phyloP scores from a whole-genome alignment of 257 asterid species.

The Leonotis leonurus region DNA sequence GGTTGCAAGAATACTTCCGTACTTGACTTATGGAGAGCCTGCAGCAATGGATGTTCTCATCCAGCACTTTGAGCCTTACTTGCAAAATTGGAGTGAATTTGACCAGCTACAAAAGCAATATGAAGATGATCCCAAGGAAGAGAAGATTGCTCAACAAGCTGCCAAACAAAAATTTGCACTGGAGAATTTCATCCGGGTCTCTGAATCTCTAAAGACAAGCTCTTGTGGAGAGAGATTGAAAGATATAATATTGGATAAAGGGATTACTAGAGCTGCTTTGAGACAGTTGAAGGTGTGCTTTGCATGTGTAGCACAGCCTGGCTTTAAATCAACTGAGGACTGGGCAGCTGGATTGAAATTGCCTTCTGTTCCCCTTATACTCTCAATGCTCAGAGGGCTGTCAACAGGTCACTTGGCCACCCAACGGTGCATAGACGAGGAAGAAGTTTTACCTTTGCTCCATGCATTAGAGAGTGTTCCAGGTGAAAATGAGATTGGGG shows the following conservation, averaged over 20 bases:
- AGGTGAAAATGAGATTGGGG: constrained; percentile 96
- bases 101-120: constrained; percentile 64
- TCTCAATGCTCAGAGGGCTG: constrained; percentile 92
- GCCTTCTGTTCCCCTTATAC: constrained; percentile 86
- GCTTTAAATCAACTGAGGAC: constrained; percentile 63
- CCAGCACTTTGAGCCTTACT: constrained; percentile 90
- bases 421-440: constrained; percentile 73
- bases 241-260: constrained; percentile 92
- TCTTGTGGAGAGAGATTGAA: constrained; percentile 96
- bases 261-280: constrained; percentile 75
- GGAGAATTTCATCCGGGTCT: constrained; percentile 92
- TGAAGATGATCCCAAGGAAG: constrained; percentile 76
- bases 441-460: constrained; percentile 78
- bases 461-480: constrained; percentile 95
- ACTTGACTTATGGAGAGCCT: constrained; percentile 95
- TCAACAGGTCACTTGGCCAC: constrained; percentile 94
- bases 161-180: constrained; percentile 76
- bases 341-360: constrained; percentile 71
- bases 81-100: constrained; percentile 76
- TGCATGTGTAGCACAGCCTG: constrained; percentile 65
- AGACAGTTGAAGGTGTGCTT: constrained; percentile 73
- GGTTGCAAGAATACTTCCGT: constrained; percentile 98
- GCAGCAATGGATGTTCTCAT: constrained; percentile 97
- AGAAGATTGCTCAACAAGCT: constrained; percentile 61
- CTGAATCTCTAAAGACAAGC: constrained; percentile 92